Percentiles rank a stretch among this genome's conserved stretches.
Evolutionary conservation across 2,329 filamentous ascomycete genomes (phyloP).

Genomic region (Alternaria panax): DNA sequence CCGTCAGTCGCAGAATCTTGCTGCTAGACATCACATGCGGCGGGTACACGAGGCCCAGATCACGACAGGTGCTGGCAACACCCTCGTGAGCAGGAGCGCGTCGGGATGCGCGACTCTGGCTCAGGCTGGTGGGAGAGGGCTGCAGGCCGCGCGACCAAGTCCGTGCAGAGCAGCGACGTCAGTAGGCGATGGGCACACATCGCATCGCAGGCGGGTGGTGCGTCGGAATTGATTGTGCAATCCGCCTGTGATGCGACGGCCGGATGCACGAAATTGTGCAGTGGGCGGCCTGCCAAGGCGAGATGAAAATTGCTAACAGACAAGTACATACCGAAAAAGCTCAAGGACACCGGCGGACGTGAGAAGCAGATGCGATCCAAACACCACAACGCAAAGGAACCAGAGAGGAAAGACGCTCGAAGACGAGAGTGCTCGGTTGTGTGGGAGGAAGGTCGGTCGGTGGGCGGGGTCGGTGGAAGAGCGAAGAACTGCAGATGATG

Average conservation of each 20-base stretch:
- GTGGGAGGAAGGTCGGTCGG: conserved; percentile 33
- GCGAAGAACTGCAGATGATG: conserved; percentile 29
- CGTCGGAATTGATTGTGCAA: conserved; percentile 12
- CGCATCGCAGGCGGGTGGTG: background rate
- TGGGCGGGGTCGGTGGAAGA: conserved; percentile 24
- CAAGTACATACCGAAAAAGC: conserved; percentile 31
- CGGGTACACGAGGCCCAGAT: conserved; percentile 37
- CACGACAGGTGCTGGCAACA: conserved; percentile 17
- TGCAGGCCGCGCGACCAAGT: conserved; percentile 9
- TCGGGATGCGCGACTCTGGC: conserved; percentile 5
- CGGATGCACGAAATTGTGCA: conserved; percentile 9
- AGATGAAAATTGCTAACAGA: conserved; percentile 35
- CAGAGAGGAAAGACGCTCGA: conserved; percentile 28
- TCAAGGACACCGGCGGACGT: conserved; percentile 31
- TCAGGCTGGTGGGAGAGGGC: background rate
- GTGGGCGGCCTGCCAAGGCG: conserved; percentile 29
- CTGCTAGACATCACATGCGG: conserved; percentile 43
- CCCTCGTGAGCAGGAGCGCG: conserved; percentile 3
- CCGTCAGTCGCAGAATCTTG: conserved; percentile 34
- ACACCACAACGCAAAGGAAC: conserved; percentile 47
- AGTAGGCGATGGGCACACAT: conserved; percentile 20
- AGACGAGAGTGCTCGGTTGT: conserved; percentile 13
- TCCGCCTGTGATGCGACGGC: conserved; percentile 10
- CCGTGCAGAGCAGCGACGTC: conserved; percentile 32
- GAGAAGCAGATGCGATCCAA: conserved; percentile 34